phyloP scores from a whole-genome alignment of 192 early-diverging fungal genomes.

The Diversispora epigaea region DNA sequence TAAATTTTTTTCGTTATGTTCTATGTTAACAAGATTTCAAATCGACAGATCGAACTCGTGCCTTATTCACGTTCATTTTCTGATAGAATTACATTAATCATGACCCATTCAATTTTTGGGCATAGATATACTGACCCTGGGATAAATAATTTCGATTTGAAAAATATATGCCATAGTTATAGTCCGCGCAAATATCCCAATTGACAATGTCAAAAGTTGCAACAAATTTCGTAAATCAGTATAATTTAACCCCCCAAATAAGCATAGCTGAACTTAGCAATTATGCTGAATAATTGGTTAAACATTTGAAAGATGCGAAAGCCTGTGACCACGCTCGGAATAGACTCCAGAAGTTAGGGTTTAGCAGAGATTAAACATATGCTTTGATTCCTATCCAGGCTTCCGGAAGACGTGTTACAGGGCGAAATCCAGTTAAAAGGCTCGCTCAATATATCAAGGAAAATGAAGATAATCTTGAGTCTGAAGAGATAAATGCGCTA shows the following conservation, averaged over 20 bases:
- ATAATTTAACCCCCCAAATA: not conserved
- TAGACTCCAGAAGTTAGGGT: slow-evolving; percentile 7
- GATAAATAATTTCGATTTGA: too few species aligned
- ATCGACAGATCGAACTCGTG: too few species aligned
- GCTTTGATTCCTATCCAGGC: slow-evolving; percentile 8
- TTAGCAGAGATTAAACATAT: slow-evolving; percentile 15
- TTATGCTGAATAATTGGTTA: not conserved
- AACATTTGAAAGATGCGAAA: not conserved
- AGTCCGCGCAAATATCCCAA: not conserved
- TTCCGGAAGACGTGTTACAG: not conserved
- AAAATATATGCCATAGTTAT: not conserved
- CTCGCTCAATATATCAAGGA: not conserved
- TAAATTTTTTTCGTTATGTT: too few species aligned
- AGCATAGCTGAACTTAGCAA: slow-evolving; percentile 4
- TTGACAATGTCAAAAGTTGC: slow-evolving; percentile 10
- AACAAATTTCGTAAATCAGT: slow-evolving; percentile 16
- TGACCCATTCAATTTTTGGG: too few species aligned
- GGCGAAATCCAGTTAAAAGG: not conserved
- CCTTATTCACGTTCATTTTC: too few species aligned
- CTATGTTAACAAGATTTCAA: too few species aligned
- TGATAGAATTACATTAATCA: too few species aligned
- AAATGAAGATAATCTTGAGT: slow-evolving; percentile 4
- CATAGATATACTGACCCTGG: too few species aligned
- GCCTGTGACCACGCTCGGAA: not conserved
- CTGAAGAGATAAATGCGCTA: not conserved